phyloP scores from a whole-genome alignment of 306 rosid species.

The Arachis stenosperma region DNA sequence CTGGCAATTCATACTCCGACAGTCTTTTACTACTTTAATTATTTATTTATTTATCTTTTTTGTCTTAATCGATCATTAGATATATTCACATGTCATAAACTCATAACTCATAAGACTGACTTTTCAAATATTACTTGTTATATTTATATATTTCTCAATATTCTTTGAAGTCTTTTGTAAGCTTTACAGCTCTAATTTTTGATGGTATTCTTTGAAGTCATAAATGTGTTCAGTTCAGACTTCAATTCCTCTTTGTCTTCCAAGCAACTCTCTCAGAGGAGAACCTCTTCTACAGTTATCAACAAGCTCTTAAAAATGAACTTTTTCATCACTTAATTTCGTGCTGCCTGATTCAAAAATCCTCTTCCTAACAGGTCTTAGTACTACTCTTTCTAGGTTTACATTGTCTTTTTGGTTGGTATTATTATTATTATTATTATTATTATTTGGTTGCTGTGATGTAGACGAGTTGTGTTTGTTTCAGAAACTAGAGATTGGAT shows the following conservation, averaged over 20 bases:
- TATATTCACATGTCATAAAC: too few relatives aligned
- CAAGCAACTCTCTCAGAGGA: neutral
- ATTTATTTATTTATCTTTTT: too few relatives aligned
- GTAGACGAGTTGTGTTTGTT: neutral
- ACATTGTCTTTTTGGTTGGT: neutral
- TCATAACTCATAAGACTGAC: too few relatives aligned
- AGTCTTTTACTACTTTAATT: too few relatives aligned
- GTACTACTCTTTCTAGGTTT: neutral
- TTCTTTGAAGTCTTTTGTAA: too few relatives aligned
- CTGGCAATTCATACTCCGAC: too few relatives aligned
- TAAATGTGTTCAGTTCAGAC: neutral
- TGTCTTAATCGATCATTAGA: too few relatives aligned
- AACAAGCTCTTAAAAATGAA: conserved; percentile 17
- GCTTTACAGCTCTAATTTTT: too few relatives aligned
- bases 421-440: too few relatives aligned
- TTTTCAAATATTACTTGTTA: too few relatives aligned
- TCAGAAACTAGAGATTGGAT: conserved; percentile 10
- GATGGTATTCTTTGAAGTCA: too few relatives aligned
- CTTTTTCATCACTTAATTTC: conserved; percentile 7
- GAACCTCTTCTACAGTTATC: neutral
- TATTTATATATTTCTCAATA: too few relatives aligned
- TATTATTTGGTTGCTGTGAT: neutral
- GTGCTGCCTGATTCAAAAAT: neutral
- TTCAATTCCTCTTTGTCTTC: neutral
- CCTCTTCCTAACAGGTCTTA: conserved; percentile 14